Percentiles rank a stretch among this genome's conserved stretches.
Conservation (phyloP, 345 rosid species). For the Mercurialis annua region DNA sequence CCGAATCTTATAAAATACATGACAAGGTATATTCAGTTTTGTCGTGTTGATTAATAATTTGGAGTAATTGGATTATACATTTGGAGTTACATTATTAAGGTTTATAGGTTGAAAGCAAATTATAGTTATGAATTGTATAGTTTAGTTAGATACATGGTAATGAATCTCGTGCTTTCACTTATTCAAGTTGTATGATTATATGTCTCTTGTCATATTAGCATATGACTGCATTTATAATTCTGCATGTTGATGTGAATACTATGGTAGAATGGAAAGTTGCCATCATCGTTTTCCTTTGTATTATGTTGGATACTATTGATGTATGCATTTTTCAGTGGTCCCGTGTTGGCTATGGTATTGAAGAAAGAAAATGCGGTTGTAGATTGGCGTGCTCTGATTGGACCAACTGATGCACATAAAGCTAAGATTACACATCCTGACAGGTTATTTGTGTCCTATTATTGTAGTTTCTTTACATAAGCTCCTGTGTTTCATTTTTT, state of each 20-base stretch:
- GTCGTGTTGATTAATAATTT: background rate
- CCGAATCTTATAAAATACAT: slow-evolving; percentile 61
- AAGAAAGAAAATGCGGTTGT: slow-evolving; percentile 75
- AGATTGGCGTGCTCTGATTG: slow-evolving; percentile 79
- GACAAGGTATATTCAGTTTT: slow-evolving; percentile 49
- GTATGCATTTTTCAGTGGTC: slow-evolving; percentile 50
- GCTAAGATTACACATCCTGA: slow-evolving; percentile 64
- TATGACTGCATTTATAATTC: background rate
- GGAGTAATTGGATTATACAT: background rate
- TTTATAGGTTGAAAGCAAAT: background rate
- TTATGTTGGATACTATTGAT: slow-evolving; percentile 4
- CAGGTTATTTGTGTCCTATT: slow-evolving; percentile 5
- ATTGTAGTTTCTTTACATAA: slow-evolving; percentile 5
- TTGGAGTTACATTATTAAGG: background rate
- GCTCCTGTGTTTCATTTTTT: background rate
- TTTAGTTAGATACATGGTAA: background rate
- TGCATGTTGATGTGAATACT: background rate
- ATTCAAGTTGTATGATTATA: background rate
- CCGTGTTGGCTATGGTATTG: slow-evolving; percentile 69
- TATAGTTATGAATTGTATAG: background rate
- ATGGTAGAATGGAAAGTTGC: background rate
- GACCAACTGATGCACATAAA: slow-evolving; percentile 69
- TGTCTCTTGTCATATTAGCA: background rate
- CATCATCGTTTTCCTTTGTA: background rate
- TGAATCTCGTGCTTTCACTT: background rate